Percentiles rank a stretch among this genome's conserved stretches.
phyloP scores from a whole-genome alignment of 495 filamentous ascomycete genomes.

The Talaromyces trachyspermus region DNA sequence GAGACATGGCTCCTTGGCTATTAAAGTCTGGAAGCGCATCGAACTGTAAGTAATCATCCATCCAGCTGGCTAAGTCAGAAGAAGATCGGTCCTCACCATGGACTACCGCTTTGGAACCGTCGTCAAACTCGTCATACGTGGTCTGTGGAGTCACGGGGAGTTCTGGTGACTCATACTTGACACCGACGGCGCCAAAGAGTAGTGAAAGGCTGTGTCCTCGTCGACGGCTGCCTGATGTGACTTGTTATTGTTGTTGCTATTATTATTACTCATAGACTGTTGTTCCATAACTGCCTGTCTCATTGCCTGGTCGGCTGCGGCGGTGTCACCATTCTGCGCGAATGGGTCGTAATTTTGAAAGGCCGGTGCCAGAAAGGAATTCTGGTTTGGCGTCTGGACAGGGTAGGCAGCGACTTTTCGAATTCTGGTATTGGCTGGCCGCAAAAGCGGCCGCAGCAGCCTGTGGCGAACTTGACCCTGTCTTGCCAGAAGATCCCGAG shows the following conservation, averaged over 20 bases:
- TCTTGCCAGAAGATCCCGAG: slow-evolving; percentile 24
- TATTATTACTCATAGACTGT: slow-evolving; percentile 29
- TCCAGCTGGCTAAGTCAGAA: slow-evolving; percentile 42
- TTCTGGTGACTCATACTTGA: slow-evolving; percentile 46
- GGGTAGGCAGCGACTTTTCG: slow-evolving; percentile 43
- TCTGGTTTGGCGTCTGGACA: slow-evolving; percentile 37
- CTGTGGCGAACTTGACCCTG: slow-evolving; percentile 25
- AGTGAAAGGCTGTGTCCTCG: slow-evolving; percentile 28
- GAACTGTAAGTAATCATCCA: slow-evolving; percentile 55
- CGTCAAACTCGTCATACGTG: slow-evolving; percentile 44
- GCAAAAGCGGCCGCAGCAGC: slow-evolving; percentile 22
- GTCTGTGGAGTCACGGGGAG: slow-evolving; percentile 52
- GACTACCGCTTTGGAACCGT: slow-evolving; percentile 35
- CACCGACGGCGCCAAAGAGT: slow-evolving; percentile 47
- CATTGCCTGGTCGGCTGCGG: slow-evolving; percentile 45
- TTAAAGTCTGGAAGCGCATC: slow-evolving; percentile 42
- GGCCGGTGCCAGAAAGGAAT: slow-evolving; percentile 34
- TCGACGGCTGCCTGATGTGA: slow-evolving; percentile 26
- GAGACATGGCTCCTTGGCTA: slow-evolving; percentile 19
- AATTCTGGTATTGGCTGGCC: slow-evolving; percentile 25
- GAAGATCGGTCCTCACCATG: slow-evolving; percentile 45
- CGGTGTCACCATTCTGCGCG: slow-evolving; percentile 32
- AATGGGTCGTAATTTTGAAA: slow-evolving; percentile 43
- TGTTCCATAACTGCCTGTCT: slow-evolving; percentile 49
- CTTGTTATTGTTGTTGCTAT: slow-evolving; percentile 23